Conservation (phyloP, 805 yeast species). For the Kuraishia ogatae region DNA sequence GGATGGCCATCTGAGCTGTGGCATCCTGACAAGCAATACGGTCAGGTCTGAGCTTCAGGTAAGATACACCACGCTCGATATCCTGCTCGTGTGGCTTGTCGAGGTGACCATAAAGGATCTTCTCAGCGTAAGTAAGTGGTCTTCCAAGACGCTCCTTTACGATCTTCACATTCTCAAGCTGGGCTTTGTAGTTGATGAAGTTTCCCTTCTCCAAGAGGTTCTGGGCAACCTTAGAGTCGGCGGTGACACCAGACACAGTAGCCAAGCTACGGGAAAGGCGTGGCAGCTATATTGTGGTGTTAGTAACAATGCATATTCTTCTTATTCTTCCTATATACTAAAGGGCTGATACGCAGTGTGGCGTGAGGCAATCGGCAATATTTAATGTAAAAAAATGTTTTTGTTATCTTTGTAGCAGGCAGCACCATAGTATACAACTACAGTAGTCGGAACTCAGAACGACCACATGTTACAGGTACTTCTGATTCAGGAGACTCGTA, state of each 20-base stretch:
- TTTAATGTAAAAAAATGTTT: too few relatives aligned
- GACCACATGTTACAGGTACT: too few relatives aligned
- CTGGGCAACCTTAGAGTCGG: constrained; percentile 44
- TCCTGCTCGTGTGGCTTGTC: constrained; percentile 78
- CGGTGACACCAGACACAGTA: constrained; percentile 39
- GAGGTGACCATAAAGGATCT: constrained; percentile 87
- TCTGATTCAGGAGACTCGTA: too few relatives aligned
- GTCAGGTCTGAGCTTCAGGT: constrained; percentile 90
- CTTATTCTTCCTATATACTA: too few relatives aligned
- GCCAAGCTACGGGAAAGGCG: constrained; percentile 35
- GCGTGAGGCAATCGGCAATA: too few relatives aligned
- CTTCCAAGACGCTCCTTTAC: constrained; percentile 62
- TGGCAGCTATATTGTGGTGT: background rate
- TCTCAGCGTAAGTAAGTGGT: constrained; percentile 92
- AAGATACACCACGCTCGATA: constrained; percentile 72
- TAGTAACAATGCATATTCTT: background rate
- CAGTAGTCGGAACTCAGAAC: too few relatives aligned
- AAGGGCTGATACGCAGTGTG: too few relatives aligned
- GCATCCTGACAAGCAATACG: constrained; percentile 99
- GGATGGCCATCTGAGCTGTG: constrained; percentile 98
- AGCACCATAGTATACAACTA: too few relatives aligned
- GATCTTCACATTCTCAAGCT: constrained; percentile 79
- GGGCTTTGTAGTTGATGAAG: constrained; percentile 86
- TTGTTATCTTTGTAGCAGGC: too few relatives aligned
- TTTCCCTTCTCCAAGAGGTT: constrained; percentile 67